Percentiles rank a stretch among this genome's conserved stretches.
These are phyloP conservation scores for Saccharomycopsis sp. DNA, from an alignment of 805 yeast species.

Conservation along the genomic window DNA sequence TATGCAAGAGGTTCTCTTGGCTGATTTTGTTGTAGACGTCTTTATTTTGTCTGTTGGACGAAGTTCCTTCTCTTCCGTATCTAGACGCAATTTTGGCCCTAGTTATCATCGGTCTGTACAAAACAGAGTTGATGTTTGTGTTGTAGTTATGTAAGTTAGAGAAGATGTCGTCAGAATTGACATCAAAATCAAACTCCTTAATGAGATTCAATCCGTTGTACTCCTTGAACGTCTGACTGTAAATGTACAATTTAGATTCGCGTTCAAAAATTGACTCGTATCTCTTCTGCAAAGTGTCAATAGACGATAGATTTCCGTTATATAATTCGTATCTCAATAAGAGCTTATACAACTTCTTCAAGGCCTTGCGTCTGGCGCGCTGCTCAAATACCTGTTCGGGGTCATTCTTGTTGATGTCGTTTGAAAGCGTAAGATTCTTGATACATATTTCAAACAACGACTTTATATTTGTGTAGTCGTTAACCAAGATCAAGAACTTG, in stretches of 20 bases:
- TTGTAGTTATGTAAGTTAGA: conserved; percentile 8
- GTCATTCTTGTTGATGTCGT: conserved; percentile 25
- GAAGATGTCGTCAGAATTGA: conserved; percentile 9
- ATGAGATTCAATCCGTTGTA: conserved; percentile 25
- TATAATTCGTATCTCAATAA: conserved; percentile 64
- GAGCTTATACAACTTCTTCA: conserved; percentile 44
- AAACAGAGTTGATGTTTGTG: conserved; percentile 4
- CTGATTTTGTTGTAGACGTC: conserved; percentile 5
- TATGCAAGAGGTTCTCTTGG: conserved; percentile 8
- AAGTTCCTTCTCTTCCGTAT: neutral
- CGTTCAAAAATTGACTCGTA: conserved; percentile 62
- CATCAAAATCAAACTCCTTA: conserved; percentile 16
- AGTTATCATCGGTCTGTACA: neutral
- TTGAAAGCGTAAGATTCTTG: conserved; percentile 36
- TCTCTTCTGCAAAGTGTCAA: conserved; percentile 58
- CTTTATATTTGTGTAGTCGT: conserved; percentile 66
- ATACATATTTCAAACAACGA: conserved; percentile 76
- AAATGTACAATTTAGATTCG: conserved; percentile 29
- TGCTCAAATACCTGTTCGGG: conserved; percentile 20
- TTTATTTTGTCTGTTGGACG: neutral
- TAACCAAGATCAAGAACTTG: conserved; percentile 63
- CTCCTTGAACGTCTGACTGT: conserved; percentile 15
- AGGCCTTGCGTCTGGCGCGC: conserved; percentile 25
- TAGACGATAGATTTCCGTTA: conserved; percentile 64
- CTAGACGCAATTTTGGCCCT: neutral